Evolutionary conservation across 805 yeast species (phyloP).

Genomic region (Metschnikowia kofuensis): DNA sequence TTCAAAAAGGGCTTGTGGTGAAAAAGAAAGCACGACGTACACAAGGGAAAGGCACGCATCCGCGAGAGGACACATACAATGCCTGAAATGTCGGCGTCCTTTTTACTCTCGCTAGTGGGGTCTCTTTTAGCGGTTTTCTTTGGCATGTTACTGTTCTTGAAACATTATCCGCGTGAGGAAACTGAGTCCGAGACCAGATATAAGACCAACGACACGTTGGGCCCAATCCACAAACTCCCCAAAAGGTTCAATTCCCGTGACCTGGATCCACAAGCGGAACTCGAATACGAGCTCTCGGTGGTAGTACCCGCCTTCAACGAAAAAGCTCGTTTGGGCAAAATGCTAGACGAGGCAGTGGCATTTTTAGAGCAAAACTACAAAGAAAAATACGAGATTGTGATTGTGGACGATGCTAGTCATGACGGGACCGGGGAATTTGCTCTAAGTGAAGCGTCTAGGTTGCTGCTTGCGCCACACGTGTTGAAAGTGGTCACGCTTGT

Average conservation of each 20-base stretch:
- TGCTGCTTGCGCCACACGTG: conserved; percentile 51
- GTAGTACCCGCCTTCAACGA: conserved; percentile 96
- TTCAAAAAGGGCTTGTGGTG: not conserved
- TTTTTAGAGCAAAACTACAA: conserved; percentile 42
- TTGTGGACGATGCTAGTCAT: conserved; percentile 89
- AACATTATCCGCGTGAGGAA: conserved; percentile 64
- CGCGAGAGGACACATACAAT: not conserved
- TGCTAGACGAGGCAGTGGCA: conserved; percentile 68
- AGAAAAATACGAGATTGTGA: conserved; percentile 64
- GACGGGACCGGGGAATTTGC: conserved; percentile 81
- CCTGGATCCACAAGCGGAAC: conserved; percentile 1
- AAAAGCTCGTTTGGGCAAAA: conserved; percentile 60
- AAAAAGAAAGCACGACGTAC: not conserved
- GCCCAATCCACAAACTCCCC: conserved; percentile 32
- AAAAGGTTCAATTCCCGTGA: conserved; percentile 20
- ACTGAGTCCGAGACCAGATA: conserved; percentile 52
- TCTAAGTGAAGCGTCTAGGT: conserved; percentile 52
- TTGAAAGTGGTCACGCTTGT: conserved; percentile 69
- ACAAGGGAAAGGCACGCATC: not conserved
- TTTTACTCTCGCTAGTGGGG: conserved; percentile 4
- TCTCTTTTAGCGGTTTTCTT: conserved; percentile 31
- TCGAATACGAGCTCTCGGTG: conserved; percentile 51
- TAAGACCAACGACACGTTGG: conserved; percentile 42
- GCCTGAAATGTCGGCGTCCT: conserved; percentile 3
- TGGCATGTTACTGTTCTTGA: conserved; percentile 41